Percentiles rank a stretch among this genome's conserved stretches.
Conservation (phyloP, 441 rosid species). For the Gossypium gossypioides region DNA sequence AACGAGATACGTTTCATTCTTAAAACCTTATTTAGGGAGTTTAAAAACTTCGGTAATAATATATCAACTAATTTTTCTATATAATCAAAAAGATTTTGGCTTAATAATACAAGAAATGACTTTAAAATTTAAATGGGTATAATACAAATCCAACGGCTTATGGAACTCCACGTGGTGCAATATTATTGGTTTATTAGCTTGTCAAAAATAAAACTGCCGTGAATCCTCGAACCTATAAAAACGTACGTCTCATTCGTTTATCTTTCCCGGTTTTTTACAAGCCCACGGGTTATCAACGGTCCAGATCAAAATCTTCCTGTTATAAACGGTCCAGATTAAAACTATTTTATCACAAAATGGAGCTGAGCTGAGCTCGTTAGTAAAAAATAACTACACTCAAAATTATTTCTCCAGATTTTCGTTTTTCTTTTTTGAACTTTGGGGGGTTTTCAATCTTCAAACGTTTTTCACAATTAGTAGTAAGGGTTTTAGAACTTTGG, state of each 20-base stretch:
- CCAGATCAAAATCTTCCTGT: conserved; percentile 8
- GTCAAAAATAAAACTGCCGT: conserved; percentile 23
- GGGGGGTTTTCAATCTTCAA: background rate
- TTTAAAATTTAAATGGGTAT: too few relatives aligned
- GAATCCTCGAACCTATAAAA: conserved; percentile 6
- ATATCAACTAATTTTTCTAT: too few relatives aligned
- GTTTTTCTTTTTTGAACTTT: background rate
- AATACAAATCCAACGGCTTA: background rate
- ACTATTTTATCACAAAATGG: background rate
- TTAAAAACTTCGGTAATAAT: too few relatives aligned
- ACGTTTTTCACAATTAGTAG: background rate
- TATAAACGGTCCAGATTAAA: conserved; percentile 24
- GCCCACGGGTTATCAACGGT: conserved; percentile 19
- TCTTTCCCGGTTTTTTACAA: background rate
- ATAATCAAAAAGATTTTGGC: too few relatives aligned
- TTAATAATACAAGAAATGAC: too few relatives aligned
- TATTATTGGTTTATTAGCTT: background rate
- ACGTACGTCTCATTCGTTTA: conserved; percentile 1
- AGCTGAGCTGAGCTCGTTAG: background rate
- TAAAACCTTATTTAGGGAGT: too few relatives aligned
- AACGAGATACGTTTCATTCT: too few relatives aligned
- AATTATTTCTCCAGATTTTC: too few relatives aligned
- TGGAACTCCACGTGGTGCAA: conserved; percentile 1
- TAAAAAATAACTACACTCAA: background rate
- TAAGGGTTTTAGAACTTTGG: background rate